Evolutionary conservation across 768 basidiomycete genomes (phyloP), one percentile per base, ranked within the genome.

Genomic region (Omphalotus guepiniiformis): DNA sequence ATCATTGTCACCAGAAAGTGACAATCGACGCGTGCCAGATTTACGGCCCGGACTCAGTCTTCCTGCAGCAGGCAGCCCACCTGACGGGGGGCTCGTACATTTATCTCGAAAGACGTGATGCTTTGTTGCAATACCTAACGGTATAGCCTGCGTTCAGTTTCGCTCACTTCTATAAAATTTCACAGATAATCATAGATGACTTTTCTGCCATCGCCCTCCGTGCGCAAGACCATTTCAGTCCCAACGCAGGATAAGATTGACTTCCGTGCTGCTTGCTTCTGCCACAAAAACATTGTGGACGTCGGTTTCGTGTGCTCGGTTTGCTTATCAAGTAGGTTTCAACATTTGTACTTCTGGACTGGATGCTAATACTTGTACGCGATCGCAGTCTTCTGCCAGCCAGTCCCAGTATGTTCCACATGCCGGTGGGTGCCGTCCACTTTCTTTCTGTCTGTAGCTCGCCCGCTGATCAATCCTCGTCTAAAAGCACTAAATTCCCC

Each of bases 241-340:
- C 95, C 95, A 1, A 90, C 90, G 5, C 93, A 96, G 66, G 94
- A 98, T 63, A 87, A 82, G 59, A 86, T 98, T 50, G 96, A 98
- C 64, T 95, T 98, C 61, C 81, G 96, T 25, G 96, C 96, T 0
- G 95, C 94, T 6, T 98, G 95, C 62, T 98, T 99, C 72, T 99
- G 96, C 69, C 96, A 98, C 68, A 96, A 97, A 64, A 85, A 86
- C 44, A 95, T 96, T 39, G 81, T 98, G 32, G 95, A 98, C 61
- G 80, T 98, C 44, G 96, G 93, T 46, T 99, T 93, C 56, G 93
- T 99, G 18, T 99, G 96, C 63, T 95, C 93, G n/a, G 93, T 99
- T 26, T 99, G 96, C 63, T 68, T 99, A 25, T 95, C 93, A 22
- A 98, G 94, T 96, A 56, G 48, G 90, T 75, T 32, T 29, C 47